Evolutionary conservation across 2,329 filamentous ascomycete genomes (phyloP).

Genomic region (Xylariaceae sp.): DNA sequence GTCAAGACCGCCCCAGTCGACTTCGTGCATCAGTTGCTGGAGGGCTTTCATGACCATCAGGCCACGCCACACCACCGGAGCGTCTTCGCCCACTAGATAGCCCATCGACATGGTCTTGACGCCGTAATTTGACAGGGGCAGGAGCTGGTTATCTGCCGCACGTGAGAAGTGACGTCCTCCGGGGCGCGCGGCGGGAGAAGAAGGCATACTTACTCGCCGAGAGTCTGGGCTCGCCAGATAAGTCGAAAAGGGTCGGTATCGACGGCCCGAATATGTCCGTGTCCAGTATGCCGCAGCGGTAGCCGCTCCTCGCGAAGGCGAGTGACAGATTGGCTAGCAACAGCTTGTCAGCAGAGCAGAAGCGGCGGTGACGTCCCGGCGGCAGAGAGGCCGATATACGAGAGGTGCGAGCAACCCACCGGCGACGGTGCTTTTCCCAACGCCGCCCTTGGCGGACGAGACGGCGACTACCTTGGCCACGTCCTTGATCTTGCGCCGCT

Average conservation of each 20-base stretch:
- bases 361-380: too few species aligned
- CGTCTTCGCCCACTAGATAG: conserved; percentile 72
- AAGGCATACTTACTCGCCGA: conserved; percentile 52
- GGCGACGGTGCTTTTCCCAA: conserved; percentile 91
- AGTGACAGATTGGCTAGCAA: conserved; percentile 71
- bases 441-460: conserved; percentile 94
- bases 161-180: neutral
- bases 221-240: conserved; percentile 70
- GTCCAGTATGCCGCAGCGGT: conserved; percentile 81
- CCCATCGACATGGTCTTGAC: conserved; percentile 99
- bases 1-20: conserved; percentile 87
- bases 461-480: conserved; percentile 94
- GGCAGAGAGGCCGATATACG: too few species aligned
- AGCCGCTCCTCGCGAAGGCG: conserved; percentile 73
- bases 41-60: conserved; percentile 97
- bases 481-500: conserved; percentile 70
- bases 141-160: conserved; percentile 61
- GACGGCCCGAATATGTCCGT: conserved; percentile 96
- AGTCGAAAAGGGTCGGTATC: conserved; percentile 80
- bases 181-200: neutral
- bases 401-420: too few species aligned
- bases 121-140: conserved; percentile 89
- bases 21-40: conserved; percentile 89
- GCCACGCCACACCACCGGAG: conserved; percentile 89
- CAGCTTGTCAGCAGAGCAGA: too few species aligned